These are phyloP conservation scores for Botrytis byssoidea DNA, from an alignment of 2,329 filamentous ascomycete species.

Conservation along the genomic window DNA sequence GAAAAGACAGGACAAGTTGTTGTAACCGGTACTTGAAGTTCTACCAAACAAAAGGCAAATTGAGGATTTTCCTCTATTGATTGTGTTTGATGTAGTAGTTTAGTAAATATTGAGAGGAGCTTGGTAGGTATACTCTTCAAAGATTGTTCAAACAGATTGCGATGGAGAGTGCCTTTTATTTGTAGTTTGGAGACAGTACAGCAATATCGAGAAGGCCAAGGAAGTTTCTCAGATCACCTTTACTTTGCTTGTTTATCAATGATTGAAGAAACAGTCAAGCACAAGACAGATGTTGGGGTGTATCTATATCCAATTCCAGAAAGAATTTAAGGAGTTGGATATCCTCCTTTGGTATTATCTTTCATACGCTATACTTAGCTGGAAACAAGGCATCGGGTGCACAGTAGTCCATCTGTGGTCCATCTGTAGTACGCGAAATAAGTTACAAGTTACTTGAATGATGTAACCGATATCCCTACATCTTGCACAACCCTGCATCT, in stretches of 20 bases:
- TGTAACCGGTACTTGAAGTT: background rate
- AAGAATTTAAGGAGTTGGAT: background rate
- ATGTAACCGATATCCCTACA: too few species aligned
- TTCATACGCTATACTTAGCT: background rate
- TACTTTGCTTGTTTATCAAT: background rate
- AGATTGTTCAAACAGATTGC: background rate
- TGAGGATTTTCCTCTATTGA: background rate
- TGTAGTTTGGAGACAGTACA: background rate
- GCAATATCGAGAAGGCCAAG: background rate
- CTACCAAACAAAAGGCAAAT: background rate
- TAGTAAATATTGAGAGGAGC: too few species aligned
- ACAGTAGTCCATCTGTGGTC: background rate
- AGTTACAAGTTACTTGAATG: background rate
- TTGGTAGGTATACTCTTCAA: background rate
- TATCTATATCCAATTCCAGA: background rate
- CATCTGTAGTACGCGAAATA: background rate
- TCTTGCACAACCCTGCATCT: too few species aligned
- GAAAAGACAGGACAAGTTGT: background rate
- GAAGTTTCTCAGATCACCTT: background rate
- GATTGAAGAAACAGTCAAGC: background rate
- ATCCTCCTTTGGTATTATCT: background rate
- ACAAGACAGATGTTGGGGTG: background rate
- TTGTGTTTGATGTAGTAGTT: background rate
- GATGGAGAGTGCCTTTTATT: background rate
- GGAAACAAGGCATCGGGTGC: rapidly evolving